These are phyloP conservation scores for Capniomyces stellatus DNA, from an alignment of 371 early-diverging fungal species.

Conservation along the genomic window DNA sequence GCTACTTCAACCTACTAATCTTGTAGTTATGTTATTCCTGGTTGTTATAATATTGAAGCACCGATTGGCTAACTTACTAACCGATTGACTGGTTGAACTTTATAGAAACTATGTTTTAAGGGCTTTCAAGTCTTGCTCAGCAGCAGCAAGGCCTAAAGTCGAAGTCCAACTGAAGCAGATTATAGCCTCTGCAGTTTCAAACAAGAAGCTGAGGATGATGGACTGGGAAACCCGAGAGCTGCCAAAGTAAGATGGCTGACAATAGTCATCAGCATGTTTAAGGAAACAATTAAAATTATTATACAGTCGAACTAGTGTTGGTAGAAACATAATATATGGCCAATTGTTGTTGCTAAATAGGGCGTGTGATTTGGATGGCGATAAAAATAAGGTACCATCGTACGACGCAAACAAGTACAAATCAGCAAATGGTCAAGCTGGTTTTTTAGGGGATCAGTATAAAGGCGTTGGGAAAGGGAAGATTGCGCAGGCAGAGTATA, in stretches of 20 bases:
- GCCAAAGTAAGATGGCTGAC: slow-evolving; percentile 17
- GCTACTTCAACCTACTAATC: too few relatives aligned
- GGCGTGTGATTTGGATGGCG: slow-evolving; percentile 8
- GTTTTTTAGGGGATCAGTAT: neutral
- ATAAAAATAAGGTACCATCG: neutral
- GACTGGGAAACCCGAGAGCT: slow-evolving; percentile 15
- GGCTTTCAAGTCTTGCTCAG: slow-evolving; percentile 15
- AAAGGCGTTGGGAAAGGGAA: neutral
- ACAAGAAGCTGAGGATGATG: slow-evolving; percentile 14
- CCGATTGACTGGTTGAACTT: neutral
- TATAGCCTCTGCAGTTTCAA: slow-evolving; percentile 15
- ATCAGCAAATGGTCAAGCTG: neutral
- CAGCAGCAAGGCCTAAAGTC: slow-evolving; percentile 3
- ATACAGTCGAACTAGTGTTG: too few relatives aligned
- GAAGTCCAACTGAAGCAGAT: slow-evolving; percentile 23
- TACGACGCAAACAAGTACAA: neutral
- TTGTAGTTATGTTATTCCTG: neutral
- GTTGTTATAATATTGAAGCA: neutral
- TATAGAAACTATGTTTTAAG: slow-evolving; percentile 17
- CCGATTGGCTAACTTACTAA: neutral
- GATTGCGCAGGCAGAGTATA: neutral
- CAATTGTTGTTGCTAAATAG: slow-evolving; percentile 5
- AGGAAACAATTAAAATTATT: neutral
- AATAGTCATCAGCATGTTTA: neutral
- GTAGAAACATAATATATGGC: too few relatives aligned